Percentiles rank a stretch among this genome's conserved stretches.
phyloP scores from a whole-genome alignment of 2,329 filamentous ascomycete genomes.

The Alternaria sp. region DNA sequence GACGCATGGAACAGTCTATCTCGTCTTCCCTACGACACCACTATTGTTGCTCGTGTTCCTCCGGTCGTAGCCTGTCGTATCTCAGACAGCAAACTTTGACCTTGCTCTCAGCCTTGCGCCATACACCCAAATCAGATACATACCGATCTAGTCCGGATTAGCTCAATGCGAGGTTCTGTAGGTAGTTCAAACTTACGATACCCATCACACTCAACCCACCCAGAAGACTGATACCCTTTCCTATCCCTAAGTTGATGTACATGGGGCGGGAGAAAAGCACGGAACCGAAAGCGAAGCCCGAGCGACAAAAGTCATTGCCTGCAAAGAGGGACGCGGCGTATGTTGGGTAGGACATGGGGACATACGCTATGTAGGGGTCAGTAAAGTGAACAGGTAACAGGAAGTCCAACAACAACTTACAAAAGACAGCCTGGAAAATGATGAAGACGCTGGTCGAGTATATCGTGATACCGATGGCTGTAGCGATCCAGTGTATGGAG shows the following conservation, averaged over 20 bases:
- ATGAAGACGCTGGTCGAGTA: constrained; percentile 57
- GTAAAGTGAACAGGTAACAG: background rate
- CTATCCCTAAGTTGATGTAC: constrained; percentile 68
- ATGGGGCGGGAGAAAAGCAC: constrained; percentile 69
- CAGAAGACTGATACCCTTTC: constrained; percentile 65
- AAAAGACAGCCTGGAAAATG: constrained; percentile 62
- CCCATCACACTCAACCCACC: constrained; percentile 7
- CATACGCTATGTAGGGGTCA: constrained; percentile 53
- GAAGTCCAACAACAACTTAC: constrained; percentile 27
- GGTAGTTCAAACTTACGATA: background rate
- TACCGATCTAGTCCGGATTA: background rate
- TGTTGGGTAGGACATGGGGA: constrained; percentile 69
- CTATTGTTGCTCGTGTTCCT: background rate
- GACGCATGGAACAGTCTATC: no score
- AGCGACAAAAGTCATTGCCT: constrained; percentile 68
- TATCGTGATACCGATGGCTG: constrained; percentile 62
- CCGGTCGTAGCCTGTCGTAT: background rate
- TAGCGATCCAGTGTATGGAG: constrained; percentile 65
- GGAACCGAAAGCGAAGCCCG: constrained; percentile 66
- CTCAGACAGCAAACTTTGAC: background rate
- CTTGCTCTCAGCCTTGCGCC: background rate
- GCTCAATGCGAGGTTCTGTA: background rate
- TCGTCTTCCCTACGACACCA: no score
- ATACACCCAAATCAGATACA: background rate
- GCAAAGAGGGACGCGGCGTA: constrained; percentile 63